A percentile compares a stretch with the other conserved stretches of the same genome.
Evolutionary conservation across 345 rosid genomes (phyloP).

Genomic region (Acer campestre): DNA sequence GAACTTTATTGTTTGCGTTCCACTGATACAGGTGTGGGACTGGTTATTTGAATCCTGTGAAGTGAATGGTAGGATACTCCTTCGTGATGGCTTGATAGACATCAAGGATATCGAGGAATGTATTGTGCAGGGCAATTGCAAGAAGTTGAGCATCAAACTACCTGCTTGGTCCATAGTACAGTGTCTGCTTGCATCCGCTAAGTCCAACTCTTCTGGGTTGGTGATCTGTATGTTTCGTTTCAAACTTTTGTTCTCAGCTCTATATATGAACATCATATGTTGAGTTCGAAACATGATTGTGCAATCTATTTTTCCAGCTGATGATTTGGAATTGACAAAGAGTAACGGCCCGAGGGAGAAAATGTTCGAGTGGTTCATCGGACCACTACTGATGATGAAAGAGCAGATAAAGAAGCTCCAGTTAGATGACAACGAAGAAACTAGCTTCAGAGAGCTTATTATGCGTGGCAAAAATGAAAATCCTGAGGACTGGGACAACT

Average conservation of each 20-base stretch:
- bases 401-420: constrained; percentile 71
- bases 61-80: constrained; percentile 68
- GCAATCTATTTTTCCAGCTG: constrained; percentile 39
- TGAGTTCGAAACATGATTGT: constrained; percentile 2
- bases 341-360: constrained; percentile 61
- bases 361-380: constrained; percentile 75
- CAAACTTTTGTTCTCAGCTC: constrained; percentile 2
- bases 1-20: constrained; percentile 9
- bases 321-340: constrained; percentile 63
- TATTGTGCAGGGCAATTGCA: constrained; percentile 56
- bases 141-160: constrained; percentile 54
- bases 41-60: constrained; percentile 88
- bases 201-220: constrained; percentile 64
- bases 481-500: constrained; percentile 69
- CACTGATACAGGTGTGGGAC: constrained; percentile 70
- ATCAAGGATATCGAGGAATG: constrained; percentile 71
- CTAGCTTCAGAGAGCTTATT: constrained; percentile 49
- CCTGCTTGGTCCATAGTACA: constrained; percentile 80
- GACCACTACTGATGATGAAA: constrained; percentile 69
- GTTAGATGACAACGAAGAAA: constrained; percentile 51
- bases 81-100: constrained; percentile 59
- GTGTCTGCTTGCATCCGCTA: constrained; percentile 71
- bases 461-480: constrained; percentile 50
- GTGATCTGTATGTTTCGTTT: constrained; percentile 56
- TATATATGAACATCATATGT: not conserved